These are phyloP conservation scores for Dispira parvispora DNA, from an alignment of 192 early-diverging fungal genomes.

Conservation along the genomic window DNA sequence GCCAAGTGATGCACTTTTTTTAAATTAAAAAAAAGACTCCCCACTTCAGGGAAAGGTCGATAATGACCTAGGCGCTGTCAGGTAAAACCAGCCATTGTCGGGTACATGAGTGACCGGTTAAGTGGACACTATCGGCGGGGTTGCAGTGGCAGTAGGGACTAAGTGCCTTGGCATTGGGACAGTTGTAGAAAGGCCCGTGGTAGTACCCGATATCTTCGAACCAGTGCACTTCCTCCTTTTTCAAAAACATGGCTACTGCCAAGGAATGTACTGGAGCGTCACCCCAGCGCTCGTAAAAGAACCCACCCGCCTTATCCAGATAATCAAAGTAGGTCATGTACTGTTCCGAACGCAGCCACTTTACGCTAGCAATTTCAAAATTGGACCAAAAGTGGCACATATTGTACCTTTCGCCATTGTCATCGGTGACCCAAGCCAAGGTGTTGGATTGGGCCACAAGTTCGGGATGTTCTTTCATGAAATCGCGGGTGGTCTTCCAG, in stretches of 20 bases:
- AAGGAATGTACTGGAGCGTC: constrained; percentile 48
- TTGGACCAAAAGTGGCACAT: constrained; percentile 61
- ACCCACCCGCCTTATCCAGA: constrained; percentile 63
- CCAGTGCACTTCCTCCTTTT: constrained; percentile 38
- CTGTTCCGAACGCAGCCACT: constrained; percentile 34
- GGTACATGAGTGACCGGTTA: neutral
- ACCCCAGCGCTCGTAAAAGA: constrained; percentile 72
- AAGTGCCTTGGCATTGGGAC: constrained; percentile 4
- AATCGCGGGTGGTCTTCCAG: constrained; percentile 44
- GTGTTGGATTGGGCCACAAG: constrained; percentile 33
- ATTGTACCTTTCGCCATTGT: constrained; percentile 37
- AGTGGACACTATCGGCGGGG: constrained; percentile 2
- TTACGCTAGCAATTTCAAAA: constrained; percentile 54
- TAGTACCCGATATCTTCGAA: constrained; percentile 21
- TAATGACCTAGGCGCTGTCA: neutral
- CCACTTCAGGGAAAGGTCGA: neutral
- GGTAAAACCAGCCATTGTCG: neutral
- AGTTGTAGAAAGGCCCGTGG: constrained; percentile 9
- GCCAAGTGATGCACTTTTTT: no score
- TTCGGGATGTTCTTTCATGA: constrained; percentile 32
- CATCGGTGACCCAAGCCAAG: constrained; percentile 37
- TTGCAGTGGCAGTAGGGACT: constrained; percentile 1
- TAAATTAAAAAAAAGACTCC: no score
- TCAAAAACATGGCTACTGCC: constrained; percentile 36
- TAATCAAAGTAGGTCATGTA: constrained; percentile 51